Percentiles rank a stretch among this genome's conserved stretches.
phyloP scores from a whole-genome alignment of 2,329 filamentous ascomycete species.

The Colletotrichum orbiculare region DNA sequence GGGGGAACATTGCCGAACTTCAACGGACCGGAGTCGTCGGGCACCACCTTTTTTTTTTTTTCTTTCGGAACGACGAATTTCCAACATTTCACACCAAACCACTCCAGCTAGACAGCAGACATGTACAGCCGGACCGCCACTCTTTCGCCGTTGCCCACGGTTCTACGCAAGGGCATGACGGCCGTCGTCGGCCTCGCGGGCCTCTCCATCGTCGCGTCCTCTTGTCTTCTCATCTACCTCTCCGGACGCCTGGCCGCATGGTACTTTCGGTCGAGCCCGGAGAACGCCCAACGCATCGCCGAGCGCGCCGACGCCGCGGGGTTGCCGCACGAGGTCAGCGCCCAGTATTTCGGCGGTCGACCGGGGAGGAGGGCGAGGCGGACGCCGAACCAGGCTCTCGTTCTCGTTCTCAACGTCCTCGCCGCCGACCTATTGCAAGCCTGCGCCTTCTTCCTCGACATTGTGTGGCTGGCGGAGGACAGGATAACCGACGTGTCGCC shows the following conservation, averaged over 20 bases:
- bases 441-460: constrained; percentile 65
- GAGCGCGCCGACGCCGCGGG: constrained; percentile 10
- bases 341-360: constrained; percentile 31
- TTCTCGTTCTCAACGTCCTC: constrained; percentile 69
- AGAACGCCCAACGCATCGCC: constrained; percentile 41
- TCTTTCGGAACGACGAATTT: background rate
- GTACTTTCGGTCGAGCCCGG: constrained; percentile 44
- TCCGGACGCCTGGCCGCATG: constrained; percentile 49
- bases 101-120: background rate
- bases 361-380: constrained; percentile 10
- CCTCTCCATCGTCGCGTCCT: constrained; percentile 49
- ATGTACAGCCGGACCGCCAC: constrained; percentile 35
- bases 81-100: background rate
- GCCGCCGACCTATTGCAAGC: constrained; percentile 69
- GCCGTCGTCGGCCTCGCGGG: constrained; percentile 50
- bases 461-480: constrained; percentile 61
- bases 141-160: constrained; percentile 47
- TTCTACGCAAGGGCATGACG: constrained; percentile 48
- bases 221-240: constrained; percentile 48
- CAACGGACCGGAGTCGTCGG: no score
- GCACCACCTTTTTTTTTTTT: background rate
- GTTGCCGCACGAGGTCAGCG: constrained; percentile 40
- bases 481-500: constrained; percentile 58
- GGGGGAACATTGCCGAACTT: no score
- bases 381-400: constrained; percentile 64